Base-by-base conservation (phyloP, 192 early-diverging fungal species). In the Pilobolus umbonatus region DNA sequence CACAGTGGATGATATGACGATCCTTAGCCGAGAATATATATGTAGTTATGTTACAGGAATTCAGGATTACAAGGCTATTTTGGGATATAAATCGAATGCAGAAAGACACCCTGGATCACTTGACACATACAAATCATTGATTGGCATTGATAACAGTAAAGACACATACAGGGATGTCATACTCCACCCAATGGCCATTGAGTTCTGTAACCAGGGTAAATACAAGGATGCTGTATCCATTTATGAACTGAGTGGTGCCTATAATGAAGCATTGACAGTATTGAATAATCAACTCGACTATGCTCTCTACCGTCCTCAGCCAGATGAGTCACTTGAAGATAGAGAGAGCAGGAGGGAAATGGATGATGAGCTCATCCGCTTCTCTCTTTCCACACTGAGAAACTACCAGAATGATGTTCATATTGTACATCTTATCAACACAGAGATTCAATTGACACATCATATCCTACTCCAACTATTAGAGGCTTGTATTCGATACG, bases 161-260 rank as follows among this genome's bases (percentile, higher is more conserved):
- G 74, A 75, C 17, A 85, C 87, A 53, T 85, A 91, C 59, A 57
- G 86, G 29, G 75, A 82, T 35, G 57, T 72, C 5, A 83, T 98
- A 24, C 71, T 86, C 2, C 62, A 80, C 5, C 76, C 76, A 26
- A 76, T 90, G 19, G 94, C 93, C 8, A 76, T 86, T 57, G 76
- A 81, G 19, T 86, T 84, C 48, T 84, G 81, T 24, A 74, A 80
- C 30, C 79, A 85, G 47, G 89, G 89, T 1, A 74, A 77, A 3
- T 76, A 90, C 26, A 75, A 73, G n/a, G 90, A 95, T 60, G 85
- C 90, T 2, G 78, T 94, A 24, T 64, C 81, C 56, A 67, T 95
- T 42, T 91, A 84, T 60, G 80, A 93, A 64, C 26, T 46, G 14
- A 11, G 17, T 2, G 47, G 62, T 60, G 56, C 67, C 24, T 75